Evolutionary conservation across 768 basidiomycete species (phyloP).

Genomic region (Panaeolus cyanescens): DNA sequence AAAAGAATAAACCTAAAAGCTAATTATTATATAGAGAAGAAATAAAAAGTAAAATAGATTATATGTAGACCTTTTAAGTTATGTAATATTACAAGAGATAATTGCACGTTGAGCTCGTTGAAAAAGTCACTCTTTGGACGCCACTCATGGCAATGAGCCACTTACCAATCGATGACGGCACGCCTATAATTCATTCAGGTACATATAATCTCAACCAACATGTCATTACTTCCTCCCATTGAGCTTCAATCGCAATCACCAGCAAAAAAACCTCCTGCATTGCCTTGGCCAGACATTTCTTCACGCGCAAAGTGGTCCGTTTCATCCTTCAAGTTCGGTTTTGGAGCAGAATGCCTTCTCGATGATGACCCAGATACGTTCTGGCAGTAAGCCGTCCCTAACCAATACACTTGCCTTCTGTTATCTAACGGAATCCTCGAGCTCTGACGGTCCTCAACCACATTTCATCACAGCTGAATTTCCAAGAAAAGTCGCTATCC

Average conservation of each 20-base stretch:
- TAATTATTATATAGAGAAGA: too few species aligned
- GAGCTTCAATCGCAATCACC: conserved; percentile 3
- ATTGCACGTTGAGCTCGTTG: too few species aligned
- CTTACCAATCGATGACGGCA: not conserved
- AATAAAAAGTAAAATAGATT: not conserved
- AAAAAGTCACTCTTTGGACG: too few species aligned
- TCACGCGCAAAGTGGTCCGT: conserved; percentile 93
- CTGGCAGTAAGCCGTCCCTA: conserved; percentile 81
- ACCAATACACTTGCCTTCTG: not conserved
- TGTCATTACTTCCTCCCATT: conserved; percentile 3
- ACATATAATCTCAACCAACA: conserved; percentile 1
- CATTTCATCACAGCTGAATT: conserved; percentile 96
- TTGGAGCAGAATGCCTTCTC: conserved; percentile 88
- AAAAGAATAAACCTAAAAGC: too few species aligned
- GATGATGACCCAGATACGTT: conserved; percentile 92
- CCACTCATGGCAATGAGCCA: not conserved
- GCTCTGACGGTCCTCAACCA: conserved; percentile 95
- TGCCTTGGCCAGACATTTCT: conserved; percentile 85
- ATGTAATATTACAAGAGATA: not conserved
- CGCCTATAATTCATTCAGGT: conserved; percentile 1
- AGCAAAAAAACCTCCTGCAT: conserved; percentile 39
- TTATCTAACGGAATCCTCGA: conserved; percentile 26
- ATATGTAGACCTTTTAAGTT: not conserved
- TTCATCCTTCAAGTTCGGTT: conserved; percentile 95
- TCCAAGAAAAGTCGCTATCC: conserved; percentile 84